Percentiles rank a stretch among this genome's conserved stretches.
phyloP scores from a whole-genome alignment of 108 stramenopile genomes.

The Cyclotella sp. region DNA sequence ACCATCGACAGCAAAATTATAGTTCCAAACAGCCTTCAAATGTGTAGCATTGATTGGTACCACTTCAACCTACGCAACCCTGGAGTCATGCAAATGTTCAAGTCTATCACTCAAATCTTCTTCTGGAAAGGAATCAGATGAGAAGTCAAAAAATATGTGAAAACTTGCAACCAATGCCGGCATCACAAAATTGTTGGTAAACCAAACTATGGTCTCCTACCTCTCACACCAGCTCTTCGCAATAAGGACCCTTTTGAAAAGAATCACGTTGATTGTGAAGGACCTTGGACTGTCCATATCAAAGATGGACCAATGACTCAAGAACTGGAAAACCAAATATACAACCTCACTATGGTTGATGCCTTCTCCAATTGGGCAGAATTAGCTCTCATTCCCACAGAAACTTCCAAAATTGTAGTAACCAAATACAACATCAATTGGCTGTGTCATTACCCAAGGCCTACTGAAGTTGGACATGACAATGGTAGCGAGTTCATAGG shows the following conservation, averaged over 20 bases:
- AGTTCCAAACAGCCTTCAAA: no score
- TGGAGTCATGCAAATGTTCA: no score
- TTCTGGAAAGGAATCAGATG: no score
- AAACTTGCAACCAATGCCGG: neutral
- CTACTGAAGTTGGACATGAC: no score
- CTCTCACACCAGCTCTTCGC: conserved; percentile 8
- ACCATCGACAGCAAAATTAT: neutral
- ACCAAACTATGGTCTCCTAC: neutral
- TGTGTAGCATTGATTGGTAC: no score
- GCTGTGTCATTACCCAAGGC: no score
- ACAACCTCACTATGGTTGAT: conserved; percentile 6
- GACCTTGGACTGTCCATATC: neutral
- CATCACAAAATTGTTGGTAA: conserved; percentile 17
- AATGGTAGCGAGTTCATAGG: neutral
- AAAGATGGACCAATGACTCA: no score
- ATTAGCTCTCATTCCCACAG: neutral
- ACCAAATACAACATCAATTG: neutral
- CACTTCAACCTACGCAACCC: no score
- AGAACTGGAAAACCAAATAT: no score
- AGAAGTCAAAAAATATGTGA: no score
- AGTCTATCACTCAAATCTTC: no score
- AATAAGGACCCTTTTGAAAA: conserved; percentile 20
- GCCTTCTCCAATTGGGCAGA: neutral
- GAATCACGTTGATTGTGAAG: conserved; percentile 15
- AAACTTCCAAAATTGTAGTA: neutral